Percentiles rank a stretch among this genome's conserved stretches.
Conservation (phyloP, 108 stramenopile species). For the Nitzschia putrida region DNA sequence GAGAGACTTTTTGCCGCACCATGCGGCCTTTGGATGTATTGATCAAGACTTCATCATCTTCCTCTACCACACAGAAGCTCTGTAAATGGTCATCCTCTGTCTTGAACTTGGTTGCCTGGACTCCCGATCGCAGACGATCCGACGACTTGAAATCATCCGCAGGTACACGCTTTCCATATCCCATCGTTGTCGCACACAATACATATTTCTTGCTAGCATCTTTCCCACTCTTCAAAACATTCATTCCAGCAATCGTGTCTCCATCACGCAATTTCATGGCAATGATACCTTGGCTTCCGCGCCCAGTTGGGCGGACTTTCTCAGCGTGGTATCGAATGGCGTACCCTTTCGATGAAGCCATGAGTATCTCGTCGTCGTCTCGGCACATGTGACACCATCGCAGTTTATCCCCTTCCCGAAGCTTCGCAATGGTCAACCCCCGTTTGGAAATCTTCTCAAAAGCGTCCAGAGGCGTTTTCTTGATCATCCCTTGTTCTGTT, state of each 20-base stretch:
- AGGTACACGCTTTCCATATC: constrained; percentile 89
- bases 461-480: constrained; percentile 90
- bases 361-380: constrained; percentile 79
- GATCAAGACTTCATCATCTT: constrained; percentile 87
- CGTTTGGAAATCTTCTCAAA: constrained; percentile 83
- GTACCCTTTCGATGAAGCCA: constrained; percentile 80
- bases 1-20: constrained; percentile 80
- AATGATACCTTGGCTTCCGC: constrained; percentile 84
- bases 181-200: constrained; percentile 76
- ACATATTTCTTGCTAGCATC: constrained; percentile 48
- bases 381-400: constrained; percentile 83
- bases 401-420: constrained; percentile 88
- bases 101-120: constrained; percentile 93
- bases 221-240: constrained; percentile 49
- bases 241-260: constrained; percentile 87
- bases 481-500: constrained; percentile 92
- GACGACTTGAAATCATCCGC: constrained; percentile 76
- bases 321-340: constrained; percentile 76
- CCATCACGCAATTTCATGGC: constrained; percentile 86
- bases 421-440: constrained; percentile 87
- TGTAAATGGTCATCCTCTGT: constrained; percentile 43
- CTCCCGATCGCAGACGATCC: constrained; percentile 81
- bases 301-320: constrained; percentile 73
- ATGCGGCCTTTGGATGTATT: constrained; percentile 89
- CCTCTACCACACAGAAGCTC: constrained; percentile 75